Percentiles rank a stretch among this genome's conserved stretches.
These are phyloP conservation scores for Penicillium sp. DNA, from an alignment of 2,329 filamentous ascomycete species.

Conservation along the genomic window DNA sequence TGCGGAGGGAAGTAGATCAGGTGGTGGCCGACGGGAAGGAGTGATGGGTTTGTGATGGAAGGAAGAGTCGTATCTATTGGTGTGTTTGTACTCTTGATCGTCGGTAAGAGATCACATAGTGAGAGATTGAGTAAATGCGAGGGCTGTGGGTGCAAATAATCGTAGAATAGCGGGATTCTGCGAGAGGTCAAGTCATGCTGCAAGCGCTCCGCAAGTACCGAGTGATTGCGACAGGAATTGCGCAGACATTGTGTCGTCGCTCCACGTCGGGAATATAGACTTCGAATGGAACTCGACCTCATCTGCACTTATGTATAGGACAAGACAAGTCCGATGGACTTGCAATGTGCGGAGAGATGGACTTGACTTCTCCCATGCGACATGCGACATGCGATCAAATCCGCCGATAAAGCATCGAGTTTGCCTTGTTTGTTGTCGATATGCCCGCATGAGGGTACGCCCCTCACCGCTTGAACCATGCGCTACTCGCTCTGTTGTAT, in stretches of 20 bases:
- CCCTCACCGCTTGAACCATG: constrained; percentile 16
- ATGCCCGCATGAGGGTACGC: neutral
- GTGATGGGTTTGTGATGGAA: constrained; percentile 26
- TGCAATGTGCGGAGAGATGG: neutral
- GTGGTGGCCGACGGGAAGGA: constrained; percentile 58
- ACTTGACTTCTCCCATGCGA: constrained; percentile 1
- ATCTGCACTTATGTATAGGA: neutral
- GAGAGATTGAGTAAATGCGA: constrained; percentile 61
- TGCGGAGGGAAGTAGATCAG: constrained; percentile 80
- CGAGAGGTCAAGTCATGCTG: constrained; percentile 44
- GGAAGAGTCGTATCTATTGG: constrained; percentile 28
- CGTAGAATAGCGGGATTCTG: constrained; percentile 45
- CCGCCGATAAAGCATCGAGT: constrained; percentile 5
- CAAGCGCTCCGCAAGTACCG: constrained; percentile 36
- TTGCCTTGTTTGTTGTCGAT: constrained; percentile 22
- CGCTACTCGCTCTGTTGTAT: neutral
- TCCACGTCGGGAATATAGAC: constrained; percentile 6
- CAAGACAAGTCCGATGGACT: neutral
- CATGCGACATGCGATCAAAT: constrained; percentile 1
- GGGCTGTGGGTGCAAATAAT: constrained; percentile 55
- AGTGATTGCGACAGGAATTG: constrained; percentile 16
- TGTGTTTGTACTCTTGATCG: constrained; percentile 10
- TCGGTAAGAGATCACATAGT: constrained; percentile 52
- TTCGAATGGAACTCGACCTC: constrained; percentile 2
- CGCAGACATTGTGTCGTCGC: neutral